A percentile compares a stretch with the other conserved stretches of the same genome.
Conservation (phyloP, 352 stramenopile genomes). For the Globisporangium iwayamae region DNA sequence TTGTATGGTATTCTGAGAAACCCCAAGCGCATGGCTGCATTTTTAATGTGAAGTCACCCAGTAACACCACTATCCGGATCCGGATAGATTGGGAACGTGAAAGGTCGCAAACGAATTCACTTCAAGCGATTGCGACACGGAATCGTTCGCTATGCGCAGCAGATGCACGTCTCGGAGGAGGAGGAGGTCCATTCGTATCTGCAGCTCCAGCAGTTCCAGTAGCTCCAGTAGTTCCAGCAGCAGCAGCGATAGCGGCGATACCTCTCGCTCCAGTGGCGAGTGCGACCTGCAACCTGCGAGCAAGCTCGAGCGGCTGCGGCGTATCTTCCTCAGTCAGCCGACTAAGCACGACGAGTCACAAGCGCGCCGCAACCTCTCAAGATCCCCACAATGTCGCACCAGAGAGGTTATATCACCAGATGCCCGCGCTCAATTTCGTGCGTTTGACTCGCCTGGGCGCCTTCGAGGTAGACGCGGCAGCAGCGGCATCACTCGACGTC, state of each 20-base stretch:
- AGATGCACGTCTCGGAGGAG: not conserved
- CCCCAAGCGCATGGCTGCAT: no score
- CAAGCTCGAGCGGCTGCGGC: constrained; percentile 53
- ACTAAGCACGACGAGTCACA: not conserved
- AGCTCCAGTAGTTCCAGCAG: constrained; percentile 22
- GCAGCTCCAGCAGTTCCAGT: not conserved
- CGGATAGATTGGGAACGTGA: not conserved
- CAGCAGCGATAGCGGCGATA: constrained; percentile 2
- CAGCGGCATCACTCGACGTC: not conserved
- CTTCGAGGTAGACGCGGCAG: not conserved
- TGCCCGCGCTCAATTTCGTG: not conserved
- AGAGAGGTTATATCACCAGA: not conserved
- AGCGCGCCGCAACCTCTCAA: not conserved
- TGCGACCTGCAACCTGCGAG: constrained; percentile 21
- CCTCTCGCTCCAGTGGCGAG: constrained; percentile 9
- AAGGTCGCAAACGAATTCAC: not conserved
- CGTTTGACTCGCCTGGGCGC: not conserved
- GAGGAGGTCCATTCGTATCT: not conserved
- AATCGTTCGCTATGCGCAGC: not conserved
- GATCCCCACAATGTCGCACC: constrained; percentile 1
- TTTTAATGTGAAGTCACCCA: no score
- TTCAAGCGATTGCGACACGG: not conserved
- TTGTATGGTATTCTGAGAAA: no score
- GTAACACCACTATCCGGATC: no score
- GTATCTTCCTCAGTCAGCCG: constrained; percentile 69